Percentiles rank a stretch among this genome's conserved stretches.
These are phyloP conservation scores for Isatis tinctoria DNA, from an alignment of 345 rosid genomes.

Conservation along the genomic window DNA sequence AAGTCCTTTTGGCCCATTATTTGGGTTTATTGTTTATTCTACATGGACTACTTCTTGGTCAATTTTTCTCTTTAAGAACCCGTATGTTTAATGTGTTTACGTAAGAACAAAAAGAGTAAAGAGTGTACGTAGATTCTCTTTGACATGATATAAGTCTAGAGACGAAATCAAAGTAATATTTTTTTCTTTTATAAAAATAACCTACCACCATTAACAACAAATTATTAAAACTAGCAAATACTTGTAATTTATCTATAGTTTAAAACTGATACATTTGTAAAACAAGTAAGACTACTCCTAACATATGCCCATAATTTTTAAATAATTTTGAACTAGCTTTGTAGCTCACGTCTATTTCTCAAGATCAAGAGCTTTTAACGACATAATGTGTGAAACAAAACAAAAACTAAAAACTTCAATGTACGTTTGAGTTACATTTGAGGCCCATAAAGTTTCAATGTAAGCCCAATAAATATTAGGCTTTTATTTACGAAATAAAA, in stretches of 20 bases:
- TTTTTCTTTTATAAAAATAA: background rate
- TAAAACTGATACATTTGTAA: background rate
- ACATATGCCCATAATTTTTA: too few relatives aligned
- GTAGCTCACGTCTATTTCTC: background rate
- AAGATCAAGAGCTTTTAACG: background rate
- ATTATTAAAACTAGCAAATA: background rate
- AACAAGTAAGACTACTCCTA: too few relatives aligned
- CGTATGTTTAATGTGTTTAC: background rate
- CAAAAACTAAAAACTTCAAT: background rate
- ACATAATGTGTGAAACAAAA: background rate
- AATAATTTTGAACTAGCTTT: background rate
- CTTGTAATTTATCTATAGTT: background rate
- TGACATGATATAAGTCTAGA: background rate
- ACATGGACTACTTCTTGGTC: background rate
- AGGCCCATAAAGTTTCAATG: background rate
- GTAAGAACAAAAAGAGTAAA: background rate
- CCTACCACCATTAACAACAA: background rate
- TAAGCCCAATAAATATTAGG: conserved; percentile 11
- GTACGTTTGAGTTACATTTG: background rate
- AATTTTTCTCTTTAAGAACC: background rate
- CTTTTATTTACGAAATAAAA: background rate
- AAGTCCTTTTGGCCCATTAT: background rate
- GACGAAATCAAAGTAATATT: background rate
- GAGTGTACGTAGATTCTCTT: background rate
- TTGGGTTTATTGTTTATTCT: background rate